These are phyloP conservation scores for Fusarium lateritium DNA, from an alignment of 2,329 filamentous ascomycete species.

Conservation along the genomic window DNA sequence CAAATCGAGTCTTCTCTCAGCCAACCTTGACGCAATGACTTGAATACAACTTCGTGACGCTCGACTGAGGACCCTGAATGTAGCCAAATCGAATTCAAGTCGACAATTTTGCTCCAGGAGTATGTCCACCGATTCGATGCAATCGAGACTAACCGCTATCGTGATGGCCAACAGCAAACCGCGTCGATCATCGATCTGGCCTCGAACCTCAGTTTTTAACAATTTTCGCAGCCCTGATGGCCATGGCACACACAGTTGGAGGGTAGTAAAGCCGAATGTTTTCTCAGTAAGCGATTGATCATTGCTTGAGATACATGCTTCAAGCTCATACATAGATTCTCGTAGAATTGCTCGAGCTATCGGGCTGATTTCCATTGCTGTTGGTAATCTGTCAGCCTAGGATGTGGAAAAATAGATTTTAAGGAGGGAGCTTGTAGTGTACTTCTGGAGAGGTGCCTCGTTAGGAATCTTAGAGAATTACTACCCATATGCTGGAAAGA, in stretches of 20 bases:
- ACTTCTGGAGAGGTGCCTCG: too few species aligned
- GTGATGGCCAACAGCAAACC: not conserved
- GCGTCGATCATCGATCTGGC: not conserved
- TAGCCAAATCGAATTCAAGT: not conserved
- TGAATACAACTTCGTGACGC: too few species aligned
- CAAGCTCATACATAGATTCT: fast-evolving
- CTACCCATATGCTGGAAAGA: too few species aligned
- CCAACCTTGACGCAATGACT: not conserved
- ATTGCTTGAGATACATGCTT: fast-evolving
- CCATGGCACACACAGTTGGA: not conserved
- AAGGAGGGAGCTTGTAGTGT: too few species aligned
- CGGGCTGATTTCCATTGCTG: too few species aligned
- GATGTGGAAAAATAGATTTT: too few species aligned
- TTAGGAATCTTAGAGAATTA: too few species aligned
- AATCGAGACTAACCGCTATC: not conserved
- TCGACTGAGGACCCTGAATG: too few species aligned
- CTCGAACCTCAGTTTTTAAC: not conserved
- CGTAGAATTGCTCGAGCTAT: not conserved
- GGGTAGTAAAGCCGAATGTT: not conserved
- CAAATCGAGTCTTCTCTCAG: not conserved
- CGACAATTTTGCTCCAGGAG: not conserved
- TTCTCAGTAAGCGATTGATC: not conserved
- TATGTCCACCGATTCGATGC: fast-evolving
- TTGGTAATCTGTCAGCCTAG: too few species aligned
- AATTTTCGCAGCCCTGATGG: not conserved